phyloP scores from a whole-genome alignment of 1,284 basidiomycete species.

The Puccinia novopanici region DNA sequence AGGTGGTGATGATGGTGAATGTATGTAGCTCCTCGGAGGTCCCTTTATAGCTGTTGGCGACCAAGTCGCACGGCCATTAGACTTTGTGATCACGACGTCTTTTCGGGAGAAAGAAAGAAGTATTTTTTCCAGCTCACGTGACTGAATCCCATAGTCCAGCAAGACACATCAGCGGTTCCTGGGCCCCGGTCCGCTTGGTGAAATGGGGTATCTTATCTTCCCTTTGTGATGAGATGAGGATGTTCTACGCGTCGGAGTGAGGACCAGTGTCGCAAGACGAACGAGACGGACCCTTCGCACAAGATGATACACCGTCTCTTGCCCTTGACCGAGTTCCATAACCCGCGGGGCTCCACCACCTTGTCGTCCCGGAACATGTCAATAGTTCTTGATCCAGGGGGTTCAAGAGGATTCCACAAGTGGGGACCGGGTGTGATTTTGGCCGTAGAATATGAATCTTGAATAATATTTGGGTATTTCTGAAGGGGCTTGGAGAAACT shows the following conservation, averaged over 20 bases:
- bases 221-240: constrained; percentile 61
- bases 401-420: too few species aligned
- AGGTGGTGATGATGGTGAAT: constrained; percentile 85
- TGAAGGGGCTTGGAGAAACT: too few species aligned
- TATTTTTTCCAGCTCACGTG: constrained; percentile 57
- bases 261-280: constrained; percentile 24
- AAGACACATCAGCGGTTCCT: constrained; percentile 71
- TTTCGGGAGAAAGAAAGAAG: too few species aligned
- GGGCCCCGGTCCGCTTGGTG: constrained; percentile 67
- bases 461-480: too few species aligned
- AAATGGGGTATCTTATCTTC: constrained; percentile 78
- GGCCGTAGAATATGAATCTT: too few species aligned
- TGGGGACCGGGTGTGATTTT: too few species aligned
- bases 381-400: too few species aligned
- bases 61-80: constrained; percentile 34
- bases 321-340: constrained; percentile 75
- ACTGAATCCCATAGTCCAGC: constrained; percentile 84
- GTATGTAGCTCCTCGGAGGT: constrained; percentile 70
- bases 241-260: constrained; percentile 45
- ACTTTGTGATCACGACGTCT: too few species aligned
- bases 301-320: constrained; percentile 56
- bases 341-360: constrained; percentile 67
- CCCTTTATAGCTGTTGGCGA: constrained; percentile 60
- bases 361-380: constrained; percentile 82
- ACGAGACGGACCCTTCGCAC: constrained; percentile 56